Percentiles rank a stretch among this genome's conserved stretches.
Evolutionary conservation across 2,329 filamentous ascomycete species (phyloP).

Genomic region (Balansia obtecta): DNA sequence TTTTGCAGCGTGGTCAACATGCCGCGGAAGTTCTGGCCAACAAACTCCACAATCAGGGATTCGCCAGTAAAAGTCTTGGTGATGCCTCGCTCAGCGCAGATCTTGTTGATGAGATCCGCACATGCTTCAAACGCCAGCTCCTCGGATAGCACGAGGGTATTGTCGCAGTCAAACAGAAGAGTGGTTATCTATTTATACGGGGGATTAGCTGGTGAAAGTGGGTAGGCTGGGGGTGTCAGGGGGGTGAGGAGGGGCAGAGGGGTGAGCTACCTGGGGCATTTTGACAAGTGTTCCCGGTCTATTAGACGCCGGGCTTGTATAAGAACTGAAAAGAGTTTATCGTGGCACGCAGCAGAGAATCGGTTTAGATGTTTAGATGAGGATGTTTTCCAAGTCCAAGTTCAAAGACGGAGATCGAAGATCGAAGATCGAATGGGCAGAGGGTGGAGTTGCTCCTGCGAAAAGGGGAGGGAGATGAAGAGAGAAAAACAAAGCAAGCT

Average conservation of each 20-base stretch:
- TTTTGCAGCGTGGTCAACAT: conserved; percentile 70
- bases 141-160: conserved; percentile 88
- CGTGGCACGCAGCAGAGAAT: not conserved
- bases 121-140: conserved; percentile 85
- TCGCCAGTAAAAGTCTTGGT: conserved; percentile 62
- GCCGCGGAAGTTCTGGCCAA: conserved; percentile 88
- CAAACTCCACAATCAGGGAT: conserved; percentile 72
- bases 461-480: not conserved
- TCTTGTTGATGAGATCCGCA: conserved; percentile 78
- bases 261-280: conserved; percentile 5
- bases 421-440: not conserved
- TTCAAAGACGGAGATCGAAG: not conserved
- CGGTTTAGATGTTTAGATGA: not conserved
- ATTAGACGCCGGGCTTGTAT: not conserved
- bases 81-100: conserved; percentile 56
- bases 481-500: not conserved
- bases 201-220: not conserved
- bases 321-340: too few relatives aligned
- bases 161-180: conserved; percentile 70
- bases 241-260: not conserved
- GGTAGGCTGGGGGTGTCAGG: too few relatives aligned
- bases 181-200: conserved; percentile 41
- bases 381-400: not conserved
- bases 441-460: not conserved
- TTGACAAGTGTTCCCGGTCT: not conserved